A percentile compares a stretch with the other conserved stretches of the same genome.
phyloP scores from a whole-genome alignment of 2,329 filamentous ascomycete genomes.

The Cryphonectria japonica region DNA sequence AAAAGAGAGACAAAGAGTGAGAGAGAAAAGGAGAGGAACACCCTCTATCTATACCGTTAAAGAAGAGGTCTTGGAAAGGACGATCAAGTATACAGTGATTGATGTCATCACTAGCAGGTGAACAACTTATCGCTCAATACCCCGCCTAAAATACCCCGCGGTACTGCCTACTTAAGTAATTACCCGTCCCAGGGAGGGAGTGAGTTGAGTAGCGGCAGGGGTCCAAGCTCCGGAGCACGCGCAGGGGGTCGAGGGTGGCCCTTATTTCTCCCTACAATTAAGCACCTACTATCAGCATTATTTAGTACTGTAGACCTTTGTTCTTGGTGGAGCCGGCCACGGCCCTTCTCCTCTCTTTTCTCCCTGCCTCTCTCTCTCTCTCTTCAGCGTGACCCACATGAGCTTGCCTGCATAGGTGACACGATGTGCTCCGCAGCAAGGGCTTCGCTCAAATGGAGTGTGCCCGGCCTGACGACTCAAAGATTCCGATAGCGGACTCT shows the following conservation, averaged over 20 bases:
- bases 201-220: background rate
- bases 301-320: no score
- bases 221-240: background rate
- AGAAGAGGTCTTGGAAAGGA: background rate
- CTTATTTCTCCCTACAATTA: background rate
- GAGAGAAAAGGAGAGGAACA: background rate
- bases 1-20: background rate
- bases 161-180: background rate
- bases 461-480: background rate
- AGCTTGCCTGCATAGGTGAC: no score
- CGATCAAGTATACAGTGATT: background rate
- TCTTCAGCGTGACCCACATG: background rate
- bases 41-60: background rate
- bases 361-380: background rate
- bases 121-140: background rate
- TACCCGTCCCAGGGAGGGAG: background rate
- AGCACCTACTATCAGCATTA: background rate
- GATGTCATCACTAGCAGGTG: background rate
- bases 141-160: background rate
- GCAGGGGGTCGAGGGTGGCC: background rate
- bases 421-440: background rate
- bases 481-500: background rate
- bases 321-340: no score
- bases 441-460: background rate
- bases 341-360: no score